A percentile compares a stretch with the other conserved stretches of the same genome.
Evolutionary conservation across 371 early-diverging fungal genomes (phyloP).

Genomic region (Coemansia sp.): DNA sequence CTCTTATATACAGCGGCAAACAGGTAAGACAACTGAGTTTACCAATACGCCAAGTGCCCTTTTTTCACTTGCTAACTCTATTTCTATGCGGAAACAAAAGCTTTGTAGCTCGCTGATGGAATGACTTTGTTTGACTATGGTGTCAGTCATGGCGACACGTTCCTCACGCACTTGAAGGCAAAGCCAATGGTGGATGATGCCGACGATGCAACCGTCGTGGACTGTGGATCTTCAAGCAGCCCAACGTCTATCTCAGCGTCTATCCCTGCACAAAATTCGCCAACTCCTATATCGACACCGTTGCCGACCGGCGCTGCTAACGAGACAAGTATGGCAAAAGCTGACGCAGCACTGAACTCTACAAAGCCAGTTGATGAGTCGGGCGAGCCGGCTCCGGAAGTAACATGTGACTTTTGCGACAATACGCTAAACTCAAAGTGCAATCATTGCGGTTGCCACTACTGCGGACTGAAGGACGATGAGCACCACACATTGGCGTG

Average conservation of each 20-base stretch:
- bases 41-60: neutral
- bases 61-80: neutral
- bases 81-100: neutral
- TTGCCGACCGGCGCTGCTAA: neutral
- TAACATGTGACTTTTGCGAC: slow-evolving; percentile 57
- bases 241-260: neutral
- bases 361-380: neutral
- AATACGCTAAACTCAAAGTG: slow-evolving; percentile 53
- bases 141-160: slow-evolving; percentile 25
- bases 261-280: neutral
- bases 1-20: neutral
- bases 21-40: neutral
- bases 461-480: slow-evolving; percentile 57
- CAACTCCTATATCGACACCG: neutral
- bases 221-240: neutral
- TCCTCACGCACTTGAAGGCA: slow-evolving; percentile 16
- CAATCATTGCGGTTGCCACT: slow-evolving; percentile 57
- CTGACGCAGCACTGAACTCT: neutral
- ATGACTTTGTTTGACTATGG: slow-evolving; percentile 34
- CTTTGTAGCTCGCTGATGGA: slow-evolving; percentile 31
- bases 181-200: neutral
- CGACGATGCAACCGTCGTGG: neutral
- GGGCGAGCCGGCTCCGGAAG: neutral
- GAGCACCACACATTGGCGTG: slow-evolving; percentile 57
- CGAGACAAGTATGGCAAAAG: neutral